Base-by-base conservation (phyloP, 2,329 filamentous ascomycete species). In the Colletotrichum limetticola region DNA sequence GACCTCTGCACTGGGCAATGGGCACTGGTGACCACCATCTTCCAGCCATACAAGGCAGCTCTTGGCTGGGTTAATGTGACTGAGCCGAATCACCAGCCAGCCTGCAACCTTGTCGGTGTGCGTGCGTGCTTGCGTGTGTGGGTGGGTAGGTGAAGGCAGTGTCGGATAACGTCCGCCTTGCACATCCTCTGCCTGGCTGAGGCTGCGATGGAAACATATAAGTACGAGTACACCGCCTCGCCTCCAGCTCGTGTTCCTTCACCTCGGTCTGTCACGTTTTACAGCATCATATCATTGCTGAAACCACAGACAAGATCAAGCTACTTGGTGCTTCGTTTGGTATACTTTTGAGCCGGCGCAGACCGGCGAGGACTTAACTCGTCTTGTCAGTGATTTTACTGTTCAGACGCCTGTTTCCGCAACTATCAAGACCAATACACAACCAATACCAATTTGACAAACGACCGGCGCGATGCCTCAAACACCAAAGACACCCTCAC, bases 391-490 rank as follows among this genome's bases (percentile, higher is more conserved):
- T 59, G 28, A 55, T 65, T 66, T 66, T 42, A 62, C 69, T 68
- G 61, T 57, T 49, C 49, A 66, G 72, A 64, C 66, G 55, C 59
- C 42, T 57, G 22, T 66, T 32, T 62, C 49, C 49, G 26, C 60
- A 22, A 55, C 53, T 26, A 49, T 14, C 32, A 57, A 64, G 22
- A 53, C n/a, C 42, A 26, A 26, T 9, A 35, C 32, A 71, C 46
- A 24, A 53, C 46, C n/a, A 19, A 19, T 35, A 42, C 16, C 16
- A 55, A 2, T 52, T 28, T 32, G 37, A 59, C 7, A 32, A 9
- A 64, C 28, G 32, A 42, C 61, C 46, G 26, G 26, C 68, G 75
- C 49, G 68, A 86, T 86, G 85, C 79, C 83, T 68, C 77, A 80
- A 42, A 76, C 80, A 11, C 77, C 79, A 22, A 68, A 77, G 28